Conservation (phyloP, 2,329 filamentous ascomycete genomes). For the Colletotrichum lupini region DNA sequence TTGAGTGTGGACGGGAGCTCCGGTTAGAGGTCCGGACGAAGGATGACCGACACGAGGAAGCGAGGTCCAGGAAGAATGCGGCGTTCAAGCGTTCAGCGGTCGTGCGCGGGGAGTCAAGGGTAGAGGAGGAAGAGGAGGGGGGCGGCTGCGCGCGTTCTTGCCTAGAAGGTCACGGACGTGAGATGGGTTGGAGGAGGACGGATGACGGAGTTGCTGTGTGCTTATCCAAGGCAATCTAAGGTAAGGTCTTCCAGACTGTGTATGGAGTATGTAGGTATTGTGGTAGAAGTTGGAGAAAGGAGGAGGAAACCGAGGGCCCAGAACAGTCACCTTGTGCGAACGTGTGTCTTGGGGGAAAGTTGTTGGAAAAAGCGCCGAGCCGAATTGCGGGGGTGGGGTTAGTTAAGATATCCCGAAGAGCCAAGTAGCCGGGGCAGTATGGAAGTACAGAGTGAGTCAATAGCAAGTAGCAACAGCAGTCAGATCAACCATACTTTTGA, state of each 20-base stretch:
- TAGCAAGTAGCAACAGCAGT: not conserved
- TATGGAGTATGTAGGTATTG: not conserved
- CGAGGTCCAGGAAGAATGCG: not conserved
- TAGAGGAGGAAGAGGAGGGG: no score
- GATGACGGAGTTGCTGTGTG: not conserved
- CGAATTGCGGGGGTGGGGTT: conserved; percentile 34
- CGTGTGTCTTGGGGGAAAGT: conserved; percentile 10
- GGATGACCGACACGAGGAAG: not conserved
- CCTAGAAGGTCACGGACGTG: conserved; percentile 9
- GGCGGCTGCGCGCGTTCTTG: not conserved
- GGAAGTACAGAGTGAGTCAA: not conserved
- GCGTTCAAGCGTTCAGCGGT: not conserved
- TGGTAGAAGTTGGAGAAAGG: conserved; percentile 13
- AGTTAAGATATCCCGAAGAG: not conserved
- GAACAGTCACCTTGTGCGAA: not conserved
- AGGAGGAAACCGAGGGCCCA: conserved; percentile 1
- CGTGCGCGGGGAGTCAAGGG: not conserved
- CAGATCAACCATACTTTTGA: not conserved
- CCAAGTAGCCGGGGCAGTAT: not conserved
- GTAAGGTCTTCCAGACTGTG: not conserved
- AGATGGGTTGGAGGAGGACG: not conserved
- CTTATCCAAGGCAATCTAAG: no score
- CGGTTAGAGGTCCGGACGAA: not conserved
- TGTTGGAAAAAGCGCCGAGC: conserved; percentile 22
- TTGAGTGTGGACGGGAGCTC: not conserved